Evolutionary conservation across 176 grass and related monocot genomes (phyloP).

Genomic region (Triticum monococcum): DNA sequence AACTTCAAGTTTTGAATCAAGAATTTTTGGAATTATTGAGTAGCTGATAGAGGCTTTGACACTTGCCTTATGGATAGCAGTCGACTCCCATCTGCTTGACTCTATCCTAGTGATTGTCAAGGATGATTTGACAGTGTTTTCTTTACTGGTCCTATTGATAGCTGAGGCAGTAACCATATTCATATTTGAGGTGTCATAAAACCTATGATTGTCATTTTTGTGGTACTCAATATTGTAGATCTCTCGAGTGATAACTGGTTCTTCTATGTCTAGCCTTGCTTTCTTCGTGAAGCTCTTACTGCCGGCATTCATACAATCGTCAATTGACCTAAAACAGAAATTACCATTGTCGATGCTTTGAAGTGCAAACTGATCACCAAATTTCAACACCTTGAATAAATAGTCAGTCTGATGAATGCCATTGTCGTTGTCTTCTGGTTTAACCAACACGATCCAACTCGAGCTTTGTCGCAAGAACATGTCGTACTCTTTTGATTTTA

Average conservation of each 20-base stretch:
- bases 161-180: neutral
- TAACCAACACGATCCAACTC: no score
- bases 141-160: neutral
- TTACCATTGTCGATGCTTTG: neutral
- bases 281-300: neutral
- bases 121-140: neutral
- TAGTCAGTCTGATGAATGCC: no score
- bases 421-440: no score
- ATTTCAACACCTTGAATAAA: neutral
- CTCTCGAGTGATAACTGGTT: neutral
- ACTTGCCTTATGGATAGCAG: neutral
- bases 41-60: neutral
- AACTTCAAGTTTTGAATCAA: neutral
- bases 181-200: neutral
- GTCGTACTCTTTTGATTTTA: no score
- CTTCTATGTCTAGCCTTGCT: neutral
- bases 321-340: neutral
- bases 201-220: neutral
- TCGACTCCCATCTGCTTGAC: neutral
- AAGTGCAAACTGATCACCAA: neutral
- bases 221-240: neutral
- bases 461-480: no score
- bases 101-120: neutral
- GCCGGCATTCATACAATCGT: neutral
- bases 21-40: neutral